Percentiles rank a stretch among this genome's conserved stretches.
Evolutionary conservation across 2,329 filamentous ascomycete species (phyloP).

Genomic region (Fusarium caatingaense): DNA sequence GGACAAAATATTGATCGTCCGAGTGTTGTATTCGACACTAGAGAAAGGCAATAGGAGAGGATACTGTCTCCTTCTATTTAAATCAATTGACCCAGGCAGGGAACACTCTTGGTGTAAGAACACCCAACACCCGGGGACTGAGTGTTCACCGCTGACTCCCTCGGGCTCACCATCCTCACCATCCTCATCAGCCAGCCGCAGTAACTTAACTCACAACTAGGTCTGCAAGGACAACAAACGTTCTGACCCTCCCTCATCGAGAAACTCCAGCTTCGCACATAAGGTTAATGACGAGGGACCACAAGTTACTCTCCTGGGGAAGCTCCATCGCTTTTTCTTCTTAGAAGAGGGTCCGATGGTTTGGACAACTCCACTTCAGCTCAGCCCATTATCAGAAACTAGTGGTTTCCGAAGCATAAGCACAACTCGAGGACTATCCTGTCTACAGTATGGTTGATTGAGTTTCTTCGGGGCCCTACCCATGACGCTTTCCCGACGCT

Average conservation of each 20-base stretch:
- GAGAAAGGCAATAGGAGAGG: neutral
- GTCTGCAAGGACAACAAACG: slow-evolving; percentile 9
- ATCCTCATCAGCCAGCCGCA: slow-evolving; percentile 17
- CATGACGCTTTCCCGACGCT: slow-evolving; percentile 4
- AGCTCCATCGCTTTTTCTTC: neutral
- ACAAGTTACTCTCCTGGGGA: neutral
- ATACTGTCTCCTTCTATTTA: neutral
- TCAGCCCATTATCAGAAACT: slow-evolving; percentile 6
- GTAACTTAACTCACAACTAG: neutral
- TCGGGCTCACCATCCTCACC: neutral
- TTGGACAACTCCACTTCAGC: slow-evolving; percentile 10
- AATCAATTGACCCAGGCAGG: neutral
- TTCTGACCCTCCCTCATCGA: neutral
- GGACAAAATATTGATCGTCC: neutral
- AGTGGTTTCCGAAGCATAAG: neutral
- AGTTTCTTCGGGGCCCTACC: slow-evolving; percentile 5
- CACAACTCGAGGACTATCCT: neutral
- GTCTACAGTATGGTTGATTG: neutral
- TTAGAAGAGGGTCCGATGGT: neutral
- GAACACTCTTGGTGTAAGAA: neutral
- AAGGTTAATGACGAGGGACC: neutral
- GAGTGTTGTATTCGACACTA: neutral
- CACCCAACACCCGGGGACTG: neutral
- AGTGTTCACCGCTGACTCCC: neutral
- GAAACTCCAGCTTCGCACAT: neutral